Base-by-base conservation (phyloP, 1,284 basidiomycete genomes). In the Mycosarcoma mackinlayi region DNA sequence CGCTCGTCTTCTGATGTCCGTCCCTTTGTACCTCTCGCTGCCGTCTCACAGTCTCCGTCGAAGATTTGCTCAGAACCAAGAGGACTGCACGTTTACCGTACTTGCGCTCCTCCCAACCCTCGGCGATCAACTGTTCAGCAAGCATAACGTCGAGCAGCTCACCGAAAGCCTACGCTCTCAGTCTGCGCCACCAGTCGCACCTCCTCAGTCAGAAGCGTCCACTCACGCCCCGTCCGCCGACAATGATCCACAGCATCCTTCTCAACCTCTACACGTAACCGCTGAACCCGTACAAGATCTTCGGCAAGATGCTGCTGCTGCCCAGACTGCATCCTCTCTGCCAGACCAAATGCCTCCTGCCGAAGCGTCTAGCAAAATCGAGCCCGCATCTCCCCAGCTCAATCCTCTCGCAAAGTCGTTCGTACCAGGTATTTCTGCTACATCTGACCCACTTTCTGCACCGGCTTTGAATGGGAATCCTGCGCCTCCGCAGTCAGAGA, bases 111-210 rank as follows among this genome's bases (percentile, higher is more conserved):
- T 94, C 9, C 91, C 92, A 0, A 90, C 90, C 0, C 86, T 95
- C 10, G 88, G 89, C 1, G 85, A 88, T 16, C 89, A 91, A 71
- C 86, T 95, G 13, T 84, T 92, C 16, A 84, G 86, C 25, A 88
- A 88, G 42, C 90, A 94, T 88, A 89, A 95, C 75, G 91, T 95
- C 19, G 93, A 95, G 75, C 85, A 85, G 1, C 84, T 93, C 13
- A 93, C 91, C 0, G 84, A 86, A 23, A 89, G 92, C 76, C 86
- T 94, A 10, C 89, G 66, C 14, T 52, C 61, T 8, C 67, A 60
- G 42, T 47, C 66, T 6, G 57, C 52, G 0, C 55, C 59, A 30
- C 40, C 58, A 14, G 47, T 24, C 19, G n/a, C 40, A 33, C 34
- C 24, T 14, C 27, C 46, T 25, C 28, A 50, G 3, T 19, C 25